These are phyloP conservation scores for Melanomma pulvis-pyrius DNA, from an alignment of 495 filamentous ascomycete species.

Conservation along the genomic window DNA sequence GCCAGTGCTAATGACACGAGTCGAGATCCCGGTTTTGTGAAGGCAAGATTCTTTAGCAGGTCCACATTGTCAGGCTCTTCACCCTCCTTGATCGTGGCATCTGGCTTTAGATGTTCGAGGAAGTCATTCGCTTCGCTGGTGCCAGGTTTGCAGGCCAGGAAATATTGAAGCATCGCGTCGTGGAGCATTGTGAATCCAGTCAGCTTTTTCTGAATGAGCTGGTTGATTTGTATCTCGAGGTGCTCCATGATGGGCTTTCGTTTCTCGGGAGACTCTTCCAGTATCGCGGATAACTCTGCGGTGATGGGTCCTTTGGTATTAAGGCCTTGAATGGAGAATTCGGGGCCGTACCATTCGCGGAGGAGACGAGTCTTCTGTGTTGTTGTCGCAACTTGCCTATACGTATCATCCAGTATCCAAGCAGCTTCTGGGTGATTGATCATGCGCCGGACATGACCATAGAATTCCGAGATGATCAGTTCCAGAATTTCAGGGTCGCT, in stretches of 20 bases:
- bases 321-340: slow-evolving; percentile 82
- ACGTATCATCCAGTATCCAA: slow-evolving; percentile 97
- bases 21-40: slow-evolving; percentile 84
- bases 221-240: slow-evolving; percentile 81
- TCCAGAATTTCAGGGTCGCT: slow-evolving; percentile 77
- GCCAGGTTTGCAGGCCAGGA: slow-evolving; percentile 73
- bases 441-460: slow-evolving; percentile 83
- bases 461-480: slow-evolving; percentile 90
- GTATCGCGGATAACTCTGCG: slow-evolving; percentile 69
- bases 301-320: slow-evolving; percentile 52
- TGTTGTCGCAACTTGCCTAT: slow-evolving; percentile 78
- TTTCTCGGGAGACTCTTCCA: slow-evolving; percentile 79
- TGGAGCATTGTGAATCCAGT: slow-evolving; percentile 96
- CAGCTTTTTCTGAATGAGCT: slow-evolving; percentile 90
- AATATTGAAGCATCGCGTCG: slow-evolving; percentile 97
- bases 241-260: slow-evolving; percentile 80
- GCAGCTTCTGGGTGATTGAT: slow-evolving; percentile 95
- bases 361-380: slow-evolving; percentile 82
- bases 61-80: slow-evolving; percentile 61
- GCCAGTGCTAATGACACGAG: slow-evolving; percentile 81
- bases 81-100: slow-evolving; percentile 57
- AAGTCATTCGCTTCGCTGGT: slow-evolving; percentile 83
- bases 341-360: slow-evolving; percentile 94
- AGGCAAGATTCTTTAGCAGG: slow-evolving; percentile 89
- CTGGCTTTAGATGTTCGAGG: slow-evolving; percentile 84